A percentile compares a stretch with the other conserved stretches of the same genome.
These are phyloP conservation scores for Imleria badia DNA, from an alignment of 768 basidiomycete genomes.

Conservation along the genomic window DNA sequence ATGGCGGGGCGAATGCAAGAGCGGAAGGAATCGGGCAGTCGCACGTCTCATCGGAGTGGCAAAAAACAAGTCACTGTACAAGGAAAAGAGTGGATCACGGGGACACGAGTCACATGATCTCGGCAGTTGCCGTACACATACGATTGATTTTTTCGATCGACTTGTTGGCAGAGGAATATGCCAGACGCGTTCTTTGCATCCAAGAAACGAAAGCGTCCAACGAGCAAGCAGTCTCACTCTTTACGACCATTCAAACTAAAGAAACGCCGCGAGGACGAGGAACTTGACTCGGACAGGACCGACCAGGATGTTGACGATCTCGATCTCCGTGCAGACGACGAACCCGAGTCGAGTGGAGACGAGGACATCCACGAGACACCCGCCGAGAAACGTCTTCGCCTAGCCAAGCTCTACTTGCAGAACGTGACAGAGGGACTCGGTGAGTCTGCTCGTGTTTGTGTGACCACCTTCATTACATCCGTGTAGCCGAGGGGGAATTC, in stretches of 20 bases:
- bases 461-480: not conserved
- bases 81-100: not conserved
- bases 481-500: constrained; percentile 75
- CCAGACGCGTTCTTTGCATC: constrained; percentile 81
- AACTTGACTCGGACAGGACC: constrained; percentile 62
- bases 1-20: not conserved
- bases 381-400: constrained; percentile 85
- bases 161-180: constrained; percentile 41
- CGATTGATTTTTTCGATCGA: constrained; percentile 23
- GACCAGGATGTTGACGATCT: constrained; percentile 70
- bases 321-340: constrained; percentile 63
- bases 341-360: constrained; percentile 65
- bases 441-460: constrained; percentile 32
- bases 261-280: constrained; percentile 49
- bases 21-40: constrained; percentile 2
- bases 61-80: not conserved
- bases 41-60: constrained; percentile 8
- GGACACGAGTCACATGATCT: constrained; percentile 6
- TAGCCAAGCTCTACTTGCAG: constrained; percentile 89
- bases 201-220: constrained; percentile 60
- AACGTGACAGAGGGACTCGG: constrained; percentile 75
- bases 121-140: constrained; percentile 12
- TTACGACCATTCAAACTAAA: constrained; percentile 21
- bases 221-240: constrained; percentile 32
- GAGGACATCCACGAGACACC: constrained; percentile 90